Percentiles rank a stretch among this genome's conserved stretches.
These are phyloP conservation scores for Triticum timopheevii DNA, from an alignment of 176 grass and related monocot genomes.

Conservation along the genomic window DNA sequence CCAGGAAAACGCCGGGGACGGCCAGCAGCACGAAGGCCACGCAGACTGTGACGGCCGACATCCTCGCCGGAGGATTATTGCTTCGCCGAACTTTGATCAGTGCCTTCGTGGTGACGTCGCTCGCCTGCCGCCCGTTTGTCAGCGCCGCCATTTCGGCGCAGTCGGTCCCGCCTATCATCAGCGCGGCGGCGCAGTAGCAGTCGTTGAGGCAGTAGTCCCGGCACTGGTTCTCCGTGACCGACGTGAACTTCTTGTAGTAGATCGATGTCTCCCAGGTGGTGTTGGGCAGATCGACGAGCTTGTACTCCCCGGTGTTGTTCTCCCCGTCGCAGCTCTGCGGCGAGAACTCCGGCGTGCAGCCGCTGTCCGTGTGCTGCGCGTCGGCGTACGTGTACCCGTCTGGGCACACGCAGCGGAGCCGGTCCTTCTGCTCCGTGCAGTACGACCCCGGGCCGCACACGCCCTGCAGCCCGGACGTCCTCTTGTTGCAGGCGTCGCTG, in stretches of 20 bases:
- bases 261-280: not conserved
- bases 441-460: constrained; percentile 19
- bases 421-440: not conserved
- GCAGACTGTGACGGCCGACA: no score
- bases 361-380: not conserved
- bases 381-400: not conserved
- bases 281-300: not conserved
- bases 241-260: constrained; percentile 12
- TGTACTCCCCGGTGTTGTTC: not conserved
- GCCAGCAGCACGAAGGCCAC: not conserved
- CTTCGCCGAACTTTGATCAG: not conserved
- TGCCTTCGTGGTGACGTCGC: not conserved
- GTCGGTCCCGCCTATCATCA: not conserved
- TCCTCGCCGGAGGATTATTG: no score
- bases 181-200: constrained; percentile 2
- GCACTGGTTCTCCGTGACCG: not conserved
- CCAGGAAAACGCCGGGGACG: not conserved
- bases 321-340: constrained; percentile 16
- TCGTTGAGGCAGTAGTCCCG: constrained; percentile 1
- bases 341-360: constrained; percentile 29
- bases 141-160: constrained; percentile 14
- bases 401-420: constrained; percentile 27
- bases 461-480: constrained; percentile 15
- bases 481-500: constrained; percentile 1
- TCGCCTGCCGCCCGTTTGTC: not conserved